phyloP scores from a whole-genome alignment of 1,284 basidiomycete species.

The Papiliotrema flavescens region DNA sequence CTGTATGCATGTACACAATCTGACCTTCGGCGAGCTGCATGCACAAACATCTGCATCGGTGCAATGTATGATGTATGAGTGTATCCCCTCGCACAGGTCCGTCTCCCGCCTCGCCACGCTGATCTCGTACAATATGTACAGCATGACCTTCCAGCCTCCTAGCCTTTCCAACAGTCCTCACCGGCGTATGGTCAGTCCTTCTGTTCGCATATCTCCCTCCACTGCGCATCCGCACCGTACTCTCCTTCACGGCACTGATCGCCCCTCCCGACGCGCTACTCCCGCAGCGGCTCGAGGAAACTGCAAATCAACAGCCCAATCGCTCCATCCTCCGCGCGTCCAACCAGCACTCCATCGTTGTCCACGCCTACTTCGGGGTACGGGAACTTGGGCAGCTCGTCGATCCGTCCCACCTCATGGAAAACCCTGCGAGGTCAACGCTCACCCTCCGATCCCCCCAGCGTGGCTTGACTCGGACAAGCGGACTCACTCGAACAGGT shows the following conservation, averaged over 20 bases:
- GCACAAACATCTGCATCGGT: too few relatives aligned
- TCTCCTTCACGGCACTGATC: not conserved
- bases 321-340: constrained; percentile 31
- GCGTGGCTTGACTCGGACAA: too few relatives aligned
- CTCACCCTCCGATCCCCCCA: not conserved
- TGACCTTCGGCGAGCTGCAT: too few relatives aligned
- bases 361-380: constrained; percentile 47
- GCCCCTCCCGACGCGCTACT: not conserved
- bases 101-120: too few relatives aligned
- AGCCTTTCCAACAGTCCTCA: not conserved
- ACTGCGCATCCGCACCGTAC: not conserved
- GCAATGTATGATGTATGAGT: too few relatives aligned
- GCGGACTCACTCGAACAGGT: constrained; percentile 42
- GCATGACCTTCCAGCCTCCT: too few relatives aligned
- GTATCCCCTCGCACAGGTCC: too few relatives aligned
- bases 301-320: constrained; percentile 49
- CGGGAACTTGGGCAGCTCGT: constrained; percentile 45
- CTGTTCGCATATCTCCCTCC: too few relatives aligned
- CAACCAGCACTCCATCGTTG: constrained; percentile 49
- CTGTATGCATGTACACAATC: too few relatives aligned
- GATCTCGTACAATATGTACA: too few relatives aligned
- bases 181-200: too few relatives aligned
- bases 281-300: constrained; percentile 43
- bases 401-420: constrained; percentile 49
- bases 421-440: constrained; percentile 29